These are phyloP conservation scores for Ilex asprella DNA, from an alignment of 257 asterid species.

Conservation along the genomic window DNA sequence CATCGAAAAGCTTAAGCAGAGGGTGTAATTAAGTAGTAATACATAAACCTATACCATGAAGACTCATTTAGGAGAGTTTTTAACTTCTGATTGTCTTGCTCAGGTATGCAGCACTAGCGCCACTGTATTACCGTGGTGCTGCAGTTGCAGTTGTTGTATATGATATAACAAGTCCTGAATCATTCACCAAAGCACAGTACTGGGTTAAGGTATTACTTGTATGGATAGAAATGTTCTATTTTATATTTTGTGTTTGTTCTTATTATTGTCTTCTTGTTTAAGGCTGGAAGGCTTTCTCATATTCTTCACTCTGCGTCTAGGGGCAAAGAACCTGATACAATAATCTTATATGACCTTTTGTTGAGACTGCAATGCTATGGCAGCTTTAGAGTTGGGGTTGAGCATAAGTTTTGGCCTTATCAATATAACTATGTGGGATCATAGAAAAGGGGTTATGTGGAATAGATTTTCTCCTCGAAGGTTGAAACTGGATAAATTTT, in stretches of 20 bases:
- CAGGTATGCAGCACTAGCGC: slow-evolving; percentile 88
- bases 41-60: background rate
- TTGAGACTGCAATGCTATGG: no score
- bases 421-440: no score
- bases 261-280: background rate
- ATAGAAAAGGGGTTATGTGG: no score
- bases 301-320: background rate
- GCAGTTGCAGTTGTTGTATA: slow-evolving; percentile 82
- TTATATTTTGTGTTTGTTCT: background rate
- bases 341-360: no score
- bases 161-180: slow-evolving; percentile 90
- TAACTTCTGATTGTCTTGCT: background rate
- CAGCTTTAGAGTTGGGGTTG: no score
- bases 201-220: slow-evolving; percentile 70
- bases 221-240: background rate
- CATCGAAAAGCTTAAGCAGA: no score
- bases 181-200: slow-evolving; percentile 75
- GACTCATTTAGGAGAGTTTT: background rate
- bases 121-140: slow-evolving; percentile 87
- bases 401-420: no score
- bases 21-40: no score
- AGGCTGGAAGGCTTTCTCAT: background rate
- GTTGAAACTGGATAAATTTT: no score
- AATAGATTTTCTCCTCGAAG: no score
- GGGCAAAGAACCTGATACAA: no score